Conservation (phyloP, 2,329 filamentous ascomycete genomes). For the Botryotinia globosa region DNA sequence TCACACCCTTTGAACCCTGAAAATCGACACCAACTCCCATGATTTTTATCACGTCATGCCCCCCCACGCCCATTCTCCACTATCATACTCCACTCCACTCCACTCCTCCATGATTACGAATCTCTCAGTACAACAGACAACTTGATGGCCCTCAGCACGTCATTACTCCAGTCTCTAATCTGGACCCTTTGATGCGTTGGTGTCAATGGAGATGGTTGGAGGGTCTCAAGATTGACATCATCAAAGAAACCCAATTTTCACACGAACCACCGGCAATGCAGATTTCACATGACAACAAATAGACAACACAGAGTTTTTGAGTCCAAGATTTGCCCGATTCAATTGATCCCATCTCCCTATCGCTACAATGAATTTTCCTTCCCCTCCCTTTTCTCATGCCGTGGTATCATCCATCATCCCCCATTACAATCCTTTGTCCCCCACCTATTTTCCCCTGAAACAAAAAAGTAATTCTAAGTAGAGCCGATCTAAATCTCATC, state of each 20-base stretch:
- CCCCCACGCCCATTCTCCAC: neutral
- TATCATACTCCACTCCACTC: neutral
- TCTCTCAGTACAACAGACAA: no score
- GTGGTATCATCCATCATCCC: slow-evolving; percentile 14
- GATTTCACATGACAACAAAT: neutral
- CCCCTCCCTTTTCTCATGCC: neutral
- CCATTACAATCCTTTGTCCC: slow-evolving; percentile 3
- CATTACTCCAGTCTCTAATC: neutral
- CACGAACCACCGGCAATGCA: neutral
- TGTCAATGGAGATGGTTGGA: neutral
- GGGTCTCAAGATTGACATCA: neutral
- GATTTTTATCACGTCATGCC: neutral
- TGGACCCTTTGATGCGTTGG: neutral
- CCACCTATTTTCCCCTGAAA: neutral
- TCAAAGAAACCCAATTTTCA: neutral
- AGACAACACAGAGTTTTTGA: neutral
- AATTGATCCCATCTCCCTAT: neutral
- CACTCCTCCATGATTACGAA: neutral
- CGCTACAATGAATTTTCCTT: slow-evolving; percentile 1
- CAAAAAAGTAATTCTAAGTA: neutral
- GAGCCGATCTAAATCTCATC: neutral
- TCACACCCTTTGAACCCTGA: neutral
- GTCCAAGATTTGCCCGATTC: neutral
- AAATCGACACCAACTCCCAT: neutral
- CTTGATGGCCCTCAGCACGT: neutral